phyloP scores from a whole-genome alignment of 257 asterid species.

The Penstemon newberryi region DNA sequence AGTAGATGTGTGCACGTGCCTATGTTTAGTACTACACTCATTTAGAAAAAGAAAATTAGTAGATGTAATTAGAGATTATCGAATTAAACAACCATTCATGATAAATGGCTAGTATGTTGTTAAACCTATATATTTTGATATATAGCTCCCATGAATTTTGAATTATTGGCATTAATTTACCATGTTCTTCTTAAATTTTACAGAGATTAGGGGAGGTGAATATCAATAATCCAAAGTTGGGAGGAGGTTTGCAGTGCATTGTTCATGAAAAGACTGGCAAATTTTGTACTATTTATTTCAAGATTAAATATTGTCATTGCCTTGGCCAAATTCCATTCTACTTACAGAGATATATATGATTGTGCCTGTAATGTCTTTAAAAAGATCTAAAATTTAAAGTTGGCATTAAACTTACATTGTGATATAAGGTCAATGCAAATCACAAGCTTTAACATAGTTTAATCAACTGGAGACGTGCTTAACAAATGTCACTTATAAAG shows the following conservation, averaged over 20 bases:
- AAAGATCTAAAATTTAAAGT: too few relatives aligned
- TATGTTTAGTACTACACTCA: slow-evolving; percentile 22
- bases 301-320: too few relatives aligned
- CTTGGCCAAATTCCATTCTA: too few relatives aligned
- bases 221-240: too few relatives aligned
- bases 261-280: too few relatives aligned
- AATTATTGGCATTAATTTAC: too few relatives aligned
- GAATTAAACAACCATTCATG: slow-evolving; percentile 8
- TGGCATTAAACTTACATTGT: not conserved
- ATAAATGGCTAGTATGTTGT: slow-evolving; percentile 3
- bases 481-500: slow-evolving; percentile 32
- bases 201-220: too few relatives aligned
- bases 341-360: too few relatives aligned
- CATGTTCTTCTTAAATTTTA: too few relatives aligned
- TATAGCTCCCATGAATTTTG: not conserved
- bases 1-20: slow-evolving; percentile 46
- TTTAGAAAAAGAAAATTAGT: not conserved
- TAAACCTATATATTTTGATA: not conserved
- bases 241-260: too few relatives aligned
- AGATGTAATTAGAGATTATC: not conserved
- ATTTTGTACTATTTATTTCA: too few relatives aligned
- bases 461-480: slow-evolving; percentile 21
- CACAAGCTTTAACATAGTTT: slow-evolving; percentile 20
- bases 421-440: slow-evolving; percentile 24
- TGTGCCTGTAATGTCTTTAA: too few relatives aligned